phyloP scores from a whole-genome alignment of 2,329 filamentous ascomycete species.

The Calonectria montana region DNA sequence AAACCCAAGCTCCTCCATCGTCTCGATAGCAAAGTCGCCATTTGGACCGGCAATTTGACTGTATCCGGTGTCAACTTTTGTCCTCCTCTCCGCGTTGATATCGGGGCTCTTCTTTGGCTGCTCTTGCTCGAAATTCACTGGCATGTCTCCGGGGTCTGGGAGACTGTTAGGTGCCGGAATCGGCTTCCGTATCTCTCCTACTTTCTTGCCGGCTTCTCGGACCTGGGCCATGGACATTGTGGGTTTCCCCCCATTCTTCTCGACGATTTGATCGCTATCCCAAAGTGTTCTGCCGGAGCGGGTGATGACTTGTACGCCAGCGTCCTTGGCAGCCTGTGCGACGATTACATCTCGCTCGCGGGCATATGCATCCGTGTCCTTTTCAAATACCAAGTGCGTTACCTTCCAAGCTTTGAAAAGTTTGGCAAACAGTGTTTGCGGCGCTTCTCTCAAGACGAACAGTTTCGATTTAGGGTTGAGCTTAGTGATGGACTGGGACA shows the following conservation, averaged over 20 bases:
- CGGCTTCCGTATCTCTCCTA: slow-evolving; percentile 71
- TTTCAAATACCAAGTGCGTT: slow-evolving; percentile 82
- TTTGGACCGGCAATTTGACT: slow-evolving; percentile 72
- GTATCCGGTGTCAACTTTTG: slow-evolving; percentile 68
- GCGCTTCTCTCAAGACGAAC: slow-evolving; percentile 77
- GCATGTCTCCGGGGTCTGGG: slow-evolving; percentile 74
- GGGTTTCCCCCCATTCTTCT: slow-evolving; percentile 73
- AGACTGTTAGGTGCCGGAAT: slow-evolving; percentile 68
- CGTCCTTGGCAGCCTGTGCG: slow-evolving; percentile 67
- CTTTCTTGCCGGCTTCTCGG: slow-evolving; percentile 69
- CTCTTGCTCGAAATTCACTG: slow-evolving; percentile 68
- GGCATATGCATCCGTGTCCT: slow-evolving; percentile 80
- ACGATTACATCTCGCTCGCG: slow-evolving; percentile 72
- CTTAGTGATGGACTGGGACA: slow-evolving; percentile 74
- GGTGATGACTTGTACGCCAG: slow-evolving; percentile 76
- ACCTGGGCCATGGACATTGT: slow-evolving; percentile 81
- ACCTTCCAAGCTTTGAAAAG: slow-evolving; percentile 79
- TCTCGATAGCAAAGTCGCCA: slow-evolving; percentile 77
- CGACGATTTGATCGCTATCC: slow-evolving; percentile 77
- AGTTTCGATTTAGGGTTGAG: slow-evolving; percentile 79
- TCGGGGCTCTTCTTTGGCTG: slow-evolving; percentile 64
- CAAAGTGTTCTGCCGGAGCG: slow-evolving; percentile 76
- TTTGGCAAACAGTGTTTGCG: slow-evolving; percentile 77
- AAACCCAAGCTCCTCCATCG: slow-evolving; percentile 77
- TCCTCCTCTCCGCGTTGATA: slow-evolving; percentile 68